phyloP scores from a whole-genome alignment of 2,329 filamentous ascomycete species.

The Pseudogymnoascus destructans region DNA sequence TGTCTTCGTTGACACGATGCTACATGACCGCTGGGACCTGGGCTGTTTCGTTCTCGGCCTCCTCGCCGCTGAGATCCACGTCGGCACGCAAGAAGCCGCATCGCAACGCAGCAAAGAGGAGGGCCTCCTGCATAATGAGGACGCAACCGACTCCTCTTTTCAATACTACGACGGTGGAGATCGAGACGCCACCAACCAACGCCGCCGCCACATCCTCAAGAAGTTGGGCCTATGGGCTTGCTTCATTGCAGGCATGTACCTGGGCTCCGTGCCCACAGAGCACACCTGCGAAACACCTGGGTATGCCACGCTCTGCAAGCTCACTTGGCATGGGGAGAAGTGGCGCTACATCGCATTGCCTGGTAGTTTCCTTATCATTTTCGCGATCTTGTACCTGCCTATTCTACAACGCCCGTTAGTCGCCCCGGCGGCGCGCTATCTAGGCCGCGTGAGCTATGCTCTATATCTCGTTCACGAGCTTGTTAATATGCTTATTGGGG shows the following conservation, averaged over 20 bases:
- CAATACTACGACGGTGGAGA: neutral
- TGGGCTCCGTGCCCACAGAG: neutral
- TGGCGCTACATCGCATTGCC: slow-evolving; percentile 1
- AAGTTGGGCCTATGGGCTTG: neutral
- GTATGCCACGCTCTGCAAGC: neutral
- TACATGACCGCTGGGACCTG: slow-evolving; percentile 1
- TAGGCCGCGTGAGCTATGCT: slow-evolving; percentile 48
- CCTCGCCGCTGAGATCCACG: neutral
- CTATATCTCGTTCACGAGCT: slow-evolving; percentile 54
- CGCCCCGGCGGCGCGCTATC: slow-evolving; percentile 33
- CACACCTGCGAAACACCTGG: neutral
- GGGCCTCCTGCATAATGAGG: neutral
- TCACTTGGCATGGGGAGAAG: neutral
- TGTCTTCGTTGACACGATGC: neutral
- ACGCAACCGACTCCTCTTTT: neutral
- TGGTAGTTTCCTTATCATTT: neutral
- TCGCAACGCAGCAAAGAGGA: neutral
- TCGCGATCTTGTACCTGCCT: neutral
- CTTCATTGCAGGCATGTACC: slow-evolving; percentile 1
- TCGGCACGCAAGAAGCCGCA: neutral
- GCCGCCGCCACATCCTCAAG: neutral
- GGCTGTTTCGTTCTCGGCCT: neutral
- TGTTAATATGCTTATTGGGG: slow-evolving; percentile 44
- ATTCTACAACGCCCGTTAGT: slow-evolving; percentile 1
- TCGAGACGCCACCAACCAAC: neutral